A percentile compares a stretch with the other conserved stretches of the same genome.
phyloP scores from a whole-genome alignment of 2,329 filamentous ascomycete genomes.

The Orbilia blumenaviensis region DNA sequence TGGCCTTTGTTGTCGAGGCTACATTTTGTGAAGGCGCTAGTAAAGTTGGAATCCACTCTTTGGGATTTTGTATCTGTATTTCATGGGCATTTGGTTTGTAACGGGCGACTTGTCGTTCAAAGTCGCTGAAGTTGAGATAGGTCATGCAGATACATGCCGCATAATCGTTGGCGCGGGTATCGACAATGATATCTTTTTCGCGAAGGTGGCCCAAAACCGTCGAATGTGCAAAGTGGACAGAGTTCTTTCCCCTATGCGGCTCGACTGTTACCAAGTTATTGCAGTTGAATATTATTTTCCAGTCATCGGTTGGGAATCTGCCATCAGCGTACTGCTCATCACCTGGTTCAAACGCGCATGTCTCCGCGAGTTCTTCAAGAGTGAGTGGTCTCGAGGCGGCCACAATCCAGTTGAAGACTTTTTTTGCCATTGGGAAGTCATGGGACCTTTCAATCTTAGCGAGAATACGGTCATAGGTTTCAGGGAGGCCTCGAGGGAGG shows the following conservation, averaged over 20 bases:
- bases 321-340: conserved; percentile 1
- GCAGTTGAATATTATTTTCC: conserved; percentile 8
- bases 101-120: neutral
- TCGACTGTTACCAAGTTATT: conserved; percentile 7
- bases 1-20: neutral
- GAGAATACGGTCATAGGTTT: conserved; percentile 59
- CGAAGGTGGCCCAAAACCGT: conserved; percentile 7
- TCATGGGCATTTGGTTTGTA: neutral
- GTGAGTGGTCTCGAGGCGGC: conserved; percentile 59
- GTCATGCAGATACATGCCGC: conserved; percentile 4
- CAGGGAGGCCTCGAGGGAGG: conserved; percentile 59
- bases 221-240: conserved; percentile 13
- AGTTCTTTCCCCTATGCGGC: neutral
- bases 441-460: conserved; percentile 55
- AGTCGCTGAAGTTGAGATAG: conserved; percentile 15
- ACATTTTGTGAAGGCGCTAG: neutral
- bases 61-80: neutral
- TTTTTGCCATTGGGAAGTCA: conserved; percentile 53
- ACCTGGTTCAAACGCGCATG: conserved; percentile 58
- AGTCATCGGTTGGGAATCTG: neutral
- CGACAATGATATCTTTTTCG: neutral
- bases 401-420: conserved; percentile 60
- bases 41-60: neutral
- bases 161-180: neutral
- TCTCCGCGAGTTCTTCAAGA: conserved; percentile 61